phyloP scores from a whole-genome alignment of 495 filamentous ascomycete genomes.

The Elaphomyces granulatus region DNA sequence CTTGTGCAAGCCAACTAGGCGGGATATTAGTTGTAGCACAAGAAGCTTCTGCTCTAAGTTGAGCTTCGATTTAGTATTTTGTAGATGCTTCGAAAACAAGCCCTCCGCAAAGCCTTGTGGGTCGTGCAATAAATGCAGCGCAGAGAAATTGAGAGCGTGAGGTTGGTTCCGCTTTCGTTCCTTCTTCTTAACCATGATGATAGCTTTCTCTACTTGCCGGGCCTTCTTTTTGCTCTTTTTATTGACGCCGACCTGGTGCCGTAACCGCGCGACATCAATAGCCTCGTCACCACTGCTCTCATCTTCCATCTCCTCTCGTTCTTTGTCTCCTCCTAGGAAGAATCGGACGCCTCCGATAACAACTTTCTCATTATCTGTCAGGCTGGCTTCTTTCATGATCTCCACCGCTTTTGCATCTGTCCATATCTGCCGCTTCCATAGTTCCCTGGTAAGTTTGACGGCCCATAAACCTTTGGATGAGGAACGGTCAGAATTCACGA shows the following conservation, averaged over 20 bases:
- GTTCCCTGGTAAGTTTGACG: constrained; percentile 71
- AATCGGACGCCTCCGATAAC: constrained; percentile 75
- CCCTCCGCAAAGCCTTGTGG: constrained; percentile 89
- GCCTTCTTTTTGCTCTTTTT: constrained; percentile 88
- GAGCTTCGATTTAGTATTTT: constrained; percentile 71
- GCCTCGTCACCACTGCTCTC: constrained; percentile 70
- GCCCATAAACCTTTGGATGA: constrained; percentile 88
- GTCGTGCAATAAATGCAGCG: constrained; percentile 91
- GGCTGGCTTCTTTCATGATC: constrained; percentile 80
- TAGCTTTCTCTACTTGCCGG: constrained; percentile 62
- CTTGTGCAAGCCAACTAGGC: constrained; percentile 87
- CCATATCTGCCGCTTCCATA: constrained; percentile 86
- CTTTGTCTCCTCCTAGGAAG: constrained; percentile 91
- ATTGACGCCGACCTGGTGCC: constrained; percentile 77
- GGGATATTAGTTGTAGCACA: constrained; percentile 76
- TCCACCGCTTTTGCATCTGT: constrained; percentile 77
- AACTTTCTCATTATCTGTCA: constrained; percentile 81
- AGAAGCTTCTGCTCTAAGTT: constrained; percentile 82
- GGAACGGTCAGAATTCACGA: constrained; percentile 69
- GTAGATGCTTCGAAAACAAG: constrained; percentile 81
- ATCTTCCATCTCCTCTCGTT: constrained; percentile 81
- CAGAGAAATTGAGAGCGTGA: constrained; percentile 88
- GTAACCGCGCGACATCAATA: constrained; percentile 65
- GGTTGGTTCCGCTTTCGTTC: constrained; percentile 79
- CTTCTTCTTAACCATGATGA: constrained; percentile 61